phyloP scores from a whole-genome alignment of 2,329 filamentous ascomycete genomes.

The Diplocarpon rosae region DNA sequence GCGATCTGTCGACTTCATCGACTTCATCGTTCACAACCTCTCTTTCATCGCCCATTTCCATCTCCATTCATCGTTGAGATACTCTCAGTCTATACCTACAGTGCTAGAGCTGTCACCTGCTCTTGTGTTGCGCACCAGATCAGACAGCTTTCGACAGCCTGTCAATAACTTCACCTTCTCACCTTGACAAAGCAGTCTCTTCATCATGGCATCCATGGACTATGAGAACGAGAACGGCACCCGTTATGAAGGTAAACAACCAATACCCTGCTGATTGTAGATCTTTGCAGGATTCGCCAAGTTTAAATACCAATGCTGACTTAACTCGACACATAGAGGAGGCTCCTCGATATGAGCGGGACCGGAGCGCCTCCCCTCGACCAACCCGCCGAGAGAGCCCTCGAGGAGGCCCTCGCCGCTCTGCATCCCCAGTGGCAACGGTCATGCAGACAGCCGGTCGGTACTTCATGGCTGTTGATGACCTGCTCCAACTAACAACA shows the following conservation, averaged over 20 bases:
- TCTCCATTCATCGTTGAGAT: constrained; percentile 3
- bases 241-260: constrained; percentile 48
- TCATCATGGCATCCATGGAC: constrained; percentile 49
- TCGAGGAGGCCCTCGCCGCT: constrained; percentile 50
- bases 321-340: constrained; percentile 38
- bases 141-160: background rate
- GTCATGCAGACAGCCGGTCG: constrained; percentile 36
- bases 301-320: constrained; percentile 12
- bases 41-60: constrained; percentile 4
- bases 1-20: background rate
- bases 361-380: constrained; percentile 55
- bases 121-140: background rate
- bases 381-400: constrained; percentile 39
- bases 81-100: constrained; percentile 3
- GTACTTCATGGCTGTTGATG: constrained; percentile 7
- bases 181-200: constrained; percentile 12
- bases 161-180: constrained; percentile 2
- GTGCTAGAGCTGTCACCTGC: constrained; percentile 4
- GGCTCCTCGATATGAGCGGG: constrained; percentile 54
- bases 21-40: background rate
- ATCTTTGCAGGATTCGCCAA: background rate
- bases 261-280: background rate
- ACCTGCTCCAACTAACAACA: constrained; percentile 3
- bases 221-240: constrained; percentile 59
- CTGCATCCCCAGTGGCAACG: constrained; percentile 46